Conservation (phyloP, 495 filamentous ascomycete species). For the Penicillium lagena region DNA sequence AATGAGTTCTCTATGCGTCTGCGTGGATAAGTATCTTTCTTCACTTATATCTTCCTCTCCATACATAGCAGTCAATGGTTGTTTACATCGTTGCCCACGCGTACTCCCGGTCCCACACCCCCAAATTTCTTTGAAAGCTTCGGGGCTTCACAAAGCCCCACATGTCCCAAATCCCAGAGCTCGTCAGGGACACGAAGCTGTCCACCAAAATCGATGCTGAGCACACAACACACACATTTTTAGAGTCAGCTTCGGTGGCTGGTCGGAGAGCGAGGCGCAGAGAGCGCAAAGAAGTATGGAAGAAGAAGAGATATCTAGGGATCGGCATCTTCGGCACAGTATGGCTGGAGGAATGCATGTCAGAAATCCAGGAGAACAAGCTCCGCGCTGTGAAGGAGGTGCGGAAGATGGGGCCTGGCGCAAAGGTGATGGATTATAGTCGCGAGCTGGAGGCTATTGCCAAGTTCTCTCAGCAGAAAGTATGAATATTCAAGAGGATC, state of each 20-base stretch:
- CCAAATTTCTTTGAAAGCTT: background rate
- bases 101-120: too few species aligned
- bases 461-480: constrained; percentile 1
- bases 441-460: background rate
- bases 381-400: constrained; percentile 11
- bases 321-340: constrained; percentile 10
- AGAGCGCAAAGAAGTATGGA: constrained; percentile 8
- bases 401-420: background rate
- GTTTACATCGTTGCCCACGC: too few species aligned
- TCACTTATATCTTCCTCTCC: too few species aligned
- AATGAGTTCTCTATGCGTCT: too few species aligned
- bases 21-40: too few species aligned
- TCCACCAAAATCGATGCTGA: constrained; percentile 6
- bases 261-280: constrained; percentile 1
- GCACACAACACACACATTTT: constrained; percentile 10
- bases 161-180: constrained; percentile 12
- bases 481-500: background rate
- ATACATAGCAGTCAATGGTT: too few species aligned
- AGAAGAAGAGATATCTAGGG: constrained; percentile 1
- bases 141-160: background rate
- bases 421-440: background rate
- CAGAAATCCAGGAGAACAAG: background rate
- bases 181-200: constrained; percentile 12
- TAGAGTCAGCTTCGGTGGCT: constrained; percentile 5
- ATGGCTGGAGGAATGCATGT: constrained; percentile 6